These are phyloP conservation scores for Populus hybrid DNA, from an alignment of 441 rosid species.

Conservation along the genomic window DNA sequence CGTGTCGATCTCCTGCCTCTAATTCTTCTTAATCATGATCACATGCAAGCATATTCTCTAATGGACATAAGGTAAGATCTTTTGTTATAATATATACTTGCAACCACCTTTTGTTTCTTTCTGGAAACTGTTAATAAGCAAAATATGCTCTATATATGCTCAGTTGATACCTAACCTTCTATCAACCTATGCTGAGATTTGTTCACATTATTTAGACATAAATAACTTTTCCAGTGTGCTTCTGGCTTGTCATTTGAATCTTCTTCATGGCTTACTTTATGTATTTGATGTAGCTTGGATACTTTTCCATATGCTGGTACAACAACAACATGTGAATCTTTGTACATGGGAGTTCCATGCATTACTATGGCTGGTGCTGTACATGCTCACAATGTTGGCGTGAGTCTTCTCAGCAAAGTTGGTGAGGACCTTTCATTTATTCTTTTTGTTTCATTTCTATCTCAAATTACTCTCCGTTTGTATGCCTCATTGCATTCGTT, in stretches of 20 bases:
- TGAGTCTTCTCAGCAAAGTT: slow-evolving; percentile 81
- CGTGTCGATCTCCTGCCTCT: slow-evolving; percentile 97
- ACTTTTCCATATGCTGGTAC: slow-evolving; percentile 99
- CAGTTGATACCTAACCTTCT: neutral
- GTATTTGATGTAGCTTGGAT: slow-evolving; percentile 66
- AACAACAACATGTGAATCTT: slow-evolving; percentile 97
- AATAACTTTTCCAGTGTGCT: neutral
- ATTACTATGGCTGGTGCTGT: slow-evolving; percentile 96
- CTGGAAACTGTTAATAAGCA: neutral
- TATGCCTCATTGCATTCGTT: neutral
- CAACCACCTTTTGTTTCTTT: neutral
- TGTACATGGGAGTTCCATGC: slow-evolving; percentile 99
- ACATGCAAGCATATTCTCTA: slow-evolving; percentile 97
- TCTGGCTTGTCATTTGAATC: slow-evolving; percentile 3
- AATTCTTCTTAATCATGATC: slow-evolving; percentile 95
- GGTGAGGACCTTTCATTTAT: slow-evolving; percentile 47
- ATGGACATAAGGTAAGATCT: slow-evolving; percentile 91
- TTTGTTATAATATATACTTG: neutral
- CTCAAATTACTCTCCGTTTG: neutral
- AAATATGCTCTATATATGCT: neutral
- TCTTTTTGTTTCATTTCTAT: neutral
- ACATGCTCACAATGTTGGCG: slow-evolving; percentile 99
- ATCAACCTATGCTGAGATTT: neutral
- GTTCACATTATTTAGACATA: neutral
- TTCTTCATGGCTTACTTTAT: neutral